These are phyloP conservation scores for Gossypium gossypioides DNA, from an alignment of 441 rosid species.

Conservation along the genomic window DNA sequence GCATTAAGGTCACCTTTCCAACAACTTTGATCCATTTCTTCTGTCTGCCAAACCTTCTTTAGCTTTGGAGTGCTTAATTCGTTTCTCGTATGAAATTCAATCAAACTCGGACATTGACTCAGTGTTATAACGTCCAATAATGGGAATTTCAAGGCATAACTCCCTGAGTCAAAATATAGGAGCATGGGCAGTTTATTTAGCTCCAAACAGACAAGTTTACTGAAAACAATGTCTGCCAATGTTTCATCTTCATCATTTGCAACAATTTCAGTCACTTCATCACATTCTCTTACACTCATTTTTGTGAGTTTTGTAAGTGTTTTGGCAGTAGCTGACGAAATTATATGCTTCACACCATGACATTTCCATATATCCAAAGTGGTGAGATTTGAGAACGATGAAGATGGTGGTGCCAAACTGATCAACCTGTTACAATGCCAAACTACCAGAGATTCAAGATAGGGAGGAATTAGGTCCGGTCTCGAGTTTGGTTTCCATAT, in stretches of 20 bases:
- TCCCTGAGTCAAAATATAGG: background rate
- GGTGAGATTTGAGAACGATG: conserved; percentile 15
- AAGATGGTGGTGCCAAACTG: conserved; percentile 9
- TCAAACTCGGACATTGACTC: background rate
- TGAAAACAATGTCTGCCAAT: conserved; percentile 17
- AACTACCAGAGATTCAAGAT: conserved; percentile 8
- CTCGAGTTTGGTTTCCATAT: conserved; percentile 11
- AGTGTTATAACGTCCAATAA: conserved; percentile 6
- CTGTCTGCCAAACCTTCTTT: conserved; percentile 10
- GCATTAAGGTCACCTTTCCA: conserved; percentile 15
- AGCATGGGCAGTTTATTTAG: conserved; percentile 18
- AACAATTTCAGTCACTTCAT: conserved; percentile 13
- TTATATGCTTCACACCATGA: conserved; percentile 8
- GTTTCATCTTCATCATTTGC: background rate
- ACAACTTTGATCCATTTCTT: conserved; percentile 3
- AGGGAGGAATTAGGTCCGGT: conserved; percentile 2
- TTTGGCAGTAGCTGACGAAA: conserved; percentile 23
- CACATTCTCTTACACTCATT: conserved; percentile 17
- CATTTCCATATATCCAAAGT: conserved; percentile 20
- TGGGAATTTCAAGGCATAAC: conserved; percentile 9
- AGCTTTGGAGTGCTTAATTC: conserved; percentile 13
- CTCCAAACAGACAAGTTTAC: conserved; percentile 6
- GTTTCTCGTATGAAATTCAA: background rate
- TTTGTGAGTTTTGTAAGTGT: conserved; percentile 14
- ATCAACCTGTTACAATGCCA: conserved; percentile 10